Evolutionary conservation across 2,329 filamentous ascomycete genomes (phyloP), one percentile per base, ranked within the genome.

Genomic region (Albifimbria verrucaria): DNA sequence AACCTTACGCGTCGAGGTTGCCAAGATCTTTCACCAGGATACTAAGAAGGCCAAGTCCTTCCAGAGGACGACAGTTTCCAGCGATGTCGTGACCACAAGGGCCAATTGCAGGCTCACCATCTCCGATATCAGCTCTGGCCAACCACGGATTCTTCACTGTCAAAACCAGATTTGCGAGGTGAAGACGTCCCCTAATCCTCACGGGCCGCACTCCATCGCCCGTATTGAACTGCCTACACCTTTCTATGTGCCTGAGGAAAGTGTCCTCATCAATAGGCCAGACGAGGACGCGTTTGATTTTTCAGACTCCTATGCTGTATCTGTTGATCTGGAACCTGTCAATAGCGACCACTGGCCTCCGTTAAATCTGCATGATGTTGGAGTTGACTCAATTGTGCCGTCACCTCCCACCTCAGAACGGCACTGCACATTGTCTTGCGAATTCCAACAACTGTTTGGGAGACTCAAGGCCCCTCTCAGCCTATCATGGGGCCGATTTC

Each of bases 121-220:
- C 52, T 66, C 61, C 25, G 70, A 73, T 53, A 56, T 63, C 48
- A 66, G 63, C 50, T 63, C 62, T 18, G 71, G 67, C 47, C 66
- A 70, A 54, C 62, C 69, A 24, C 70, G 74, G 49, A 68, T 80
- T 7, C 64, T 84, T 53, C 74, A 81, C 59, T 79, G 79, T 57
- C 75, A 81, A 60, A 81, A 75, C 55, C 79, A 83, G 60, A 66
- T 77, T 9, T 83, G 81, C 67, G 74, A 75, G 43, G 68, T 85
- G 55, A 76, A 72, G 49, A 70, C 79, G 3, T 78, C 75, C 60
- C 75, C 77, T 57, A 78, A 78, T 36, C 68, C 76, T 2, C 69
- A 73, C 49, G 76, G 73, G 24, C 71, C 73, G 48, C 72, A 75
- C 44, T 72, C 70, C 25, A 73, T 79, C 53, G 75, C 78, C 12